These are phyloP conservation scores for Hansenula sp. DNA, from an alignment of 1,139 yeast species.

Conservation along the genomic window DNA sequence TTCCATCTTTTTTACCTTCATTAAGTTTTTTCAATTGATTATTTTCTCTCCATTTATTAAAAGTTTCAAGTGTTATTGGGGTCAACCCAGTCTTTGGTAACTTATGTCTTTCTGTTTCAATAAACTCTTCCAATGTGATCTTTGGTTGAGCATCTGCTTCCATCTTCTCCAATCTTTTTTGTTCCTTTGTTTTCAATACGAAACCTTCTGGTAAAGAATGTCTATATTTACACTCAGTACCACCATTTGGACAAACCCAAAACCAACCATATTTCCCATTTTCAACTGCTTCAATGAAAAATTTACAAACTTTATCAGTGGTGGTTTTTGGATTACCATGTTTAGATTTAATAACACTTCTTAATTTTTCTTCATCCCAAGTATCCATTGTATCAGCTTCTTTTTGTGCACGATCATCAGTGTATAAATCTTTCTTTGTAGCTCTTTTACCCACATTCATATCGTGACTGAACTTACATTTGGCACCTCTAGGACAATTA, in stretches of 20 bases:
- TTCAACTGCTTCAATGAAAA: slow-evolving; percentile 94
- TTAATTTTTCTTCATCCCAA: slow-evolving; percentile 96
- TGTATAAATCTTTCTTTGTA: slow-evolving; percentile 86
- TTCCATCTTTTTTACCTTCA: slow-evolving; percentile 46
- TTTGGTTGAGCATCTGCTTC: slow-evolving; percentile 85
- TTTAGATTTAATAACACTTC: slow-evolving; percentile 81
- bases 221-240: slow-evolving; percentile 87
- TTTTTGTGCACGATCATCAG: slow-evolving; percentile 76
- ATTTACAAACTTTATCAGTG: slow-evolving; percentile 92
- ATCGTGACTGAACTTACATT: slow-evolving; percentile 95
- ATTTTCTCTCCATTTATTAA: slow-evolving; percentile 76
- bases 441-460: slow-evolving; percentile 81
- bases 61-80: slow-evolving; percentile 83
- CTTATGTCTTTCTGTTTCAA: slow-evolving; percentile 88
- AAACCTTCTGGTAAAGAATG: slow-evolving; percentile 98
- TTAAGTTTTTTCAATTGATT: slow-evolving; percentile 60
- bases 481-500: slow-evolving; percentile 80
- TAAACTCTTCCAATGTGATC: slow-evolving; percentile 91
- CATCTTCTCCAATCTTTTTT: slow-evolving; percentile 80
- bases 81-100: slow-evolving; percentile 76
- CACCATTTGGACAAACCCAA: slow-evolving; percentile 97
- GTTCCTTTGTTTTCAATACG: slow-evolving; percentile 94
- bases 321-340: slow-evolving; percentile 94
- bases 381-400: slow-evolving; percentile 88
- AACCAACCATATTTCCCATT: slow-evolving; percentile 99